Conservation (phyloP, 2,329 filamentous ascomycete genomes). For the Sordariomycetes sp. region DNA sequence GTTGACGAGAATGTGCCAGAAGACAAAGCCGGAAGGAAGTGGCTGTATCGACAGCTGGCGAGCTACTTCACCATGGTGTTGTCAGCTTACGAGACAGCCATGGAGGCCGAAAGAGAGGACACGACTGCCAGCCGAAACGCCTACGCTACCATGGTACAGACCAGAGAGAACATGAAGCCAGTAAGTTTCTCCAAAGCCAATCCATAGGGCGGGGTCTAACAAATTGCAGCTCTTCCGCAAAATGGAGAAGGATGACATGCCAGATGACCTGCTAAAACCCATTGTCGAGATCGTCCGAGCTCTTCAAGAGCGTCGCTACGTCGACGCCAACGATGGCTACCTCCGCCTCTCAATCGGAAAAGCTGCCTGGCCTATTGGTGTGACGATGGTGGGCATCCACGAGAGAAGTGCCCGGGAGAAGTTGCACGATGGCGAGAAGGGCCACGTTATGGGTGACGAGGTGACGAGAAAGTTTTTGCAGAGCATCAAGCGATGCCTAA, state of each 20-base stretch:
- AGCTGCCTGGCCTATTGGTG: slow-evolving; percentile 96
- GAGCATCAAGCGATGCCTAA: slow-evolving; percentile 94
- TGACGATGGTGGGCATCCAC: slow-evolving; percentile 99
- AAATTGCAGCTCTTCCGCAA: slow-evolving; percentile 70
- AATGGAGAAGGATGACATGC: slow-evolving; percentile 72
- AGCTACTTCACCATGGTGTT: slow-evolving; percentile 98
- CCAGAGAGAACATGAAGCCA: slow-evolving; percentile 78
- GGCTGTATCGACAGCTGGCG: slow-evolving; percentile 78
- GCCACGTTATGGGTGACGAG: slow-evolving; percentile 96
- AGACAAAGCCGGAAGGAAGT: slow-evolving; percentile 56
- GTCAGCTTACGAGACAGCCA: slow-evolving; percentile 72
- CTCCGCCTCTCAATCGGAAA: slow-evolving; percentile 88
- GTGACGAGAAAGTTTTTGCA: slow-evolving; percentile 91
- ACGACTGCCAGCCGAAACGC: slow-evolving; percentile 77
- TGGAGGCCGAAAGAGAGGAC: slow-evolving; percentile 53
- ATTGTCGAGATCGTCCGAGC: slow-evolving; percentile 87
- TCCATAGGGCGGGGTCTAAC: too few relatives aligned
- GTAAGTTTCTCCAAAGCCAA: slow-evolving; percentile 22
- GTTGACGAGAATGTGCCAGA: slow-evolving; percentile 53
- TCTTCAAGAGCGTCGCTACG: slow-evolving; percentile 83
- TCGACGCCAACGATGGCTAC: slow-evolving; percentile 95
- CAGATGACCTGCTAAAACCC: slow-evolving; percentile 69
- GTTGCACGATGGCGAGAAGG: slow-evolving; percentile 76
- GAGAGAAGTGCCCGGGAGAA: slow-evolving; percentile 94
- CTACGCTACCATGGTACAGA: slow-evolving; percentile 76